Evolutionary conservation across 2,329 filamentous ascomycete genomes (phyloP).

Genomic region (Calycina herbarum): DNA sequence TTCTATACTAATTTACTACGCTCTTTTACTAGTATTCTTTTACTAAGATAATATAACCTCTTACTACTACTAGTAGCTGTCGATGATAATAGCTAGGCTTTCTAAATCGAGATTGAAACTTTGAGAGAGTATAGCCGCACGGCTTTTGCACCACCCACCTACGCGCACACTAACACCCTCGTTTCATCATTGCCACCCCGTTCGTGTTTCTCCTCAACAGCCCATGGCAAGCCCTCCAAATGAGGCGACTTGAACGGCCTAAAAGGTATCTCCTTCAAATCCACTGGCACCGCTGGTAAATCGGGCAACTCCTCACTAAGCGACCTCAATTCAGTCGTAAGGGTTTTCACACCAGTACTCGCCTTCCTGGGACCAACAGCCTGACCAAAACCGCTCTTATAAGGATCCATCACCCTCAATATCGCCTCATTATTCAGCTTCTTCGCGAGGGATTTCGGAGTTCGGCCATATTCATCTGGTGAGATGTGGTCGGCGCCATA

Average conservation of each 20-base stretch:
- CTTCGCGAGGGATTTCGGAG: slow-evolving; percentile 18
- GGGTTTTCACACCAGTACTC: not conserved
- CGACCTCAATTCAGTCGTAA: slow-evolving; percentile 1
- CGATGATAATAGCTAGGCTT: too few relatives aligned
- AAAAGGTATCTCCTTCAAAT: slow-evolving; percentile 8
- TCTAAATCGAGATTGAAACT: too few relatives aligned
- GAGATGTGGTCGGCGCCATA: slow-evolving; percentile 20
- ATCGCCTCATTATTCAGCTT: slow-evolving; percentile 7
- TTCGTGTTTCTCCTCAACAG: not conserved
- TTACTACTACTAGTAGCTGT: too few relatives aligned
- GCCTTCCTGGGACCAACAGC: not conserved
- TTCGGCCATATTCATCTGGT: slow-evolving; percentile 23
- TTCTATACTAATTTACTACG: not conserved
- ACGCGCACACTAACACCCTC: not conserved
- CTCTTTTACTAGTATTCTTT: not conserved
- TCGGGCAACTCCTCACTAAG: not conserved
- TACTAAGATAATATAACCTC: not conserved
- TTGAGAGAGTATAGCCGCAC: too few relatives aligned
- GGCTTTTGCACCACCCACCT: not conserved
- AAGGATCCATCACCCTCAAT: slow-evolving; percentile 11
- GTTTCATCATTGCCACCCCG: not conserved
- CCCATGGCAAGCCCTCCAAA: not conserved
- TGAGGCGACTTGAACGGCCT: not conserved
- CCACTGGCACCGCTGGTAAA: not conserved
- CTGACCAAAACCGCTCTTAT: slow-evolving; percentile 7